phyloP scores from a whole-genome alignment of 2,329 filamentous ascomycete species.

The Sclerotinia borealis region DNA sequence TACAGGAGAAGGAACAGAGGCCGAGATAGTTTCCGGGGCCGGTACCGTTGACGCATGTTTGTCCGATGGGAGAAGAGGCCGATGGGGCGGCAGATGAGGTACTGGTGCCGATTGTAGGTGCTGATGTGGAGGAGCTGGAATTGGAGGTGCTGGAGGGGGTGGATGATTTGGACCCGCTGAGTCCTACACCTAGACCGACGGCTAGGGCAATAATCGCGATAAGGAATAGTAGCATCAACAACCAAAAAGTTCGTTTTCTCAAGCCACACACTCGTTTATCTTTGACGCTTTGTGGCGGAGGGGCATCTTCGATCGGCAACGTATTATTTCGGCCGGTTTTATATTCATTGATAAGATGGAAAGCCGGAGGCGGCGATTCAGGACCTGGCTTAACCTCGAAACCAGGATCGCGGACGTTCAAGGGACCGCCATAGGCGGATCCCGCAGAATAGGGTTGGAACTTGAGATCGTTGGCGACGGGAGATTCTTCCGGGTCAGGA shows the following conservation, averaged over 20 bases:
- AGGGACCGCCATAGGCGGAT: background rate
- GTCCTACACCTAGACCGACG: slow-evolving; percentile 5
- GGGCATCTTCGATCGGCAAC: background rate
- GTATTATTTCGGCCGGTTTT: background rate
- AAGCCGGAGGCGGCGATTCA: background rate
- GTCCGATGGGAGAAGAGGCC: slow-evolving; percentile 1
- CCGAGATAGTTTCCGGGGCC: slow-evolving; percentile 34
- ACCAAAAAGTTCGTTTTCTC: slow-evolving; percentile 3
- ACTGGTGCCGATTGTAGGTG: background rate
- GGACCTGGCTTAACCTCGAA: background rate
- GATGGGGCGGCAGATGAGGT: background rate
- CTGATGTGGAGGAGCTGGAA: background rate
- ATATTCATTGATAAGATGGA: slow-evolving; percentile 3
- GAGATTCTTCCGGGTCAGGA: background rate
- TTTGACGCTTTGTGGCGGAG: background rate
- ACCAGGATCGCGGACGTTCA: background rate
- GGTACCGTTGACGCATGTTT: slow-evolving; percentile 19
- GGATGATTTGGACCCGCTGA: background rate
- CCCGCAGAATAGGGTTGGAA: background rate
- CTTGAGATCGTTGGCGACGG: background rate
- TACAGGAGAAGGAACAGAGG: slow-evolving; percentile 33
- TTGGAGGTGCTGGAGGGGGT: background rate
- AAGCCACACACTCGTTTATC: slow-evolving; percentile 1
- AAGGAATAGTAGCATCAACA: background rate
- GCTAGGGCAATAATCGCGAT: background rate